Percentiles rank a stretch among this genome's conserved stretches.
Conservation (phyloP, 176 grass and related monocot species). For the Ampelocalamus luodianensis region DNA sequence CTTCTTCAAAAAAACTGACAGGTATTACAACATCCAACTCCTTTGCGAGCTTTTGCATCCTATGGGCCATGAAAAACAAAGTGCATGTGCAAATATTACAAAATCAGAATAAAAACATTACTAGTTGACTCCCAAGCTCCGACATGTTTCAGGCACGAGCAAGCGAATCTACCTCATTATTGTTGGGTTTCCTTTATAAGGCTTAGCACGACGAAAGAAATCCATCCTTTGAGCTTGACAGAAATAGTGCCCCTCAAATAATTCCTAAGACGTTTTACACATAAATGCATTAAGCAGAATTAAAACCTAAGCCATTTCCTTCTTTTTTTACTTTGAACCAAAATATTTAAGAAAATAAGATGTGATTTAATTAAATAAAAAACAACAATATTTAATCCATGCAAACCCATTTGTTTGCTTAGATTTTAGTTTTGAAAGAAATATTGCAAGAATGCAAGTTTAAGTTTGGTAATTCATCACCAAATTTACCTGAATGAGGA, state of each 20-base stretch:
- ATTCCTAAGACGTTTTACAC: slow-evolving; percentile 57
- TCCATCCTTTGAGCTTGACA: slow-evolving; percentile 95
- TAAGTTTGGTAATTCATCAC: background rate
- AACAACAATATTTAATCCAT: slow-evolving; percentile 23
- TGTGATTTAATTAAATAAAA: background rate
- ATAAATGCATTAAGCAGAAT: background rate
- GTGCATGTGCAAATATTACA: background rate
- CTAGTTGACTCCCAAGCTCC: background rate
- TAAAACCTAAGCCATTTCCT: background rate
- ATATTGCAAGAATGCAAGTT: background rate
- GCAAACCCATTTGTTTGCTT: background rate
- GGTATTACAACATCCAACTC: slow-evolving; percentile 91
- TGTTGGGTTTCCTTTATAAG: slow-evolving; percentile 88
- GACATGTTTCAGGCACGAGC: background rate
- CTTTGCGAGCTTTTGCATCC: slow-evolving; percentile 92
- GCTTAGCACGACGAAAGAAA: slow-evolving; percentile 80
- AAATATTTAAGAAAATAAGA: background rate
- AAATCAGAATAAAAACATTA: background rate
- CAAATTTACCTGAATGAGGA: slow-evolving; percentile 80
- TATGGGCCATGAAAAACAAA: slow-evolving; percentile 32
- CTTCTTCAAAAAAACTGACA: slow-evolving; percentile 94
- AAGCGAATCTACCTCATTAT: slow-evolving; percentile 70
- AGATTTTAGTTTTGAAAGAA: slow-evolving; percentile 17
- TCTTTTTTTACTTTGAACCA: background rate
- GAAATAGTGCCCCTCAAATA: slow-evolving; percentile 97